Conservation (phyloP, 768 basidiomycete genomes). For the Zangia roseola region DNA sequence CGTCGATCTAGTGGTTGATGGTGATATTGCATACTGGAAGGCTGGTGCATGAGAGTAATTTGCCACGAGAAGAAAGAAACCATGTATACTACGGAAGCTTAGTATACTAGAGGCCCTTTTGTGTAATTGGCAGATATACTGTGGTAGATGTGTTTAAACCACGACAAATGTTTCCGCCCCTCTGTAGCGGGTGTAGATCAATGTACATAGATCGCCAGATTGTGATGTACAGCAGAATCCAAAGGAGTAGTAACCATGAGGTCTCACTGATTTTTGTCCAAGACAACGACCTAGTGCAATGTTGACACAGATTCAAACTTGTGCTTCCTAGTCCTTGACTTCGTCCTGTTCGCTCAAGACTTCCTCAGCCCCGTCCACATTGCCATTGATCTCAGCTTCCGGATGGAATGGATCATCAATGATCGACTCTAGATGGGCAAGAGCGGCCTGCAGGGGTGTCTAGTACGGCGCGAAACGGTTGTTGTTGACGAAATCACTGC, state of each 20-base stretch:
- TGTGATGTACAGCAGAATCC: no score
- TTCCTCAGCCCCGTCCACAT: slow-evolving; percentile 13
- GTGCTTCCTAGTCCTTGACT: slow-evolving; percentile 4
- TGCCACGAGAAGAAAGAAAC: not conserved
- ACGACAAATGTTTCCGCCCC: not conserved
- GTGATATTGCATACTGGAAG: slow-evolving; percentile 94
- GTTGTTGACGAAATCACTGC: slow-evolving; percentile 81
- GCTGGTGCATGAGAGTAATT: slow-evolving; percentile 46
- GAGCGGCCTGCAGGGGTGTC: slow-evolving; percentile 67
- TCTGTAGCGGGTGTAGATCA: no score
- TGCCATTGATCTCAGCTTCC: slow-evolving; percentile 15
- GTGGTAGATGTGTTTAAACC: not conserved
- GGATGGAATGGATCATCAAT: slow-evolving; percentile 51
- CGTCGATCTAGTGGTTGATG: slow-evolving; percentile 65
- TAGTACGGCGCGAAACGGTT: slow-evolving; percentile 85
- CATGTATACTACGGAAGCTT: slow-evolving; percentile 8
- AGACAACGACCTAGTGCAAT: no score
- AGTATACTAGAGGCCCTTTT: slow-evolving; percentile 10
- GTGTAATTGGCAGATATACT: slow-evolving; percentile 8
- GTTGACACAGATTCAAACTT: no score
- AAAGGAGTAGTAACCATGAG: no score
- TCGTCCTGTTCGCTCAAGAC: slow-evolving; percentile 15
- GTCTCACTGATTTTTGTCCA: no score
- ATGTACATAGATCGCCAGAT: no score
- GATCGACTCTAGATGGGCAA: slow-evolving; percentile 81